A percentile compares a stretch with the other conserved stretches of the same genome.
Conservation (phyloP, 345 rosid species). For the Trapa bicornis region DNA sequence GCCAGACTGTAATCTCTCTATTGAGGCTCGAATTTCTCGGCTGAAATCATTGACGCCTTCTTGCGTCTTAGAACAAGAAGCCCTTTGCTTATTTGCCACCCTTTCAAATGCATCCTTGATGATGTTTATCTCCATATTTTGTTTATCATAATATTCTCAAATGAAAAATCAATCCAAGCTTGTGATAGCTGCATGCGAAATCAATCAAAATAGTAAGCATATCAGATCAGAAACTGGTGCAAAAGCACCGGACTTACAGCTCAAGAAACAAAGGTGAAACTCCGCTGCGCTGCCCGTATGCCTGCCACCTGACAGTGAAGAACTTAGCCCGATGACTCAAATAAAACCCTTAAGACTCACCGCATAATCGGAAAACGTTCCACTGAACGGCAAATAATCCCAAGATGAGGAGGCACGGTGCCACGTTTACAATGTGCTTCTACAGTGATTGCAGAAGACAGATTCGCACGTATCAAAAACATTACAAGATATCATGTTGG, state of each 20-base stretch:
- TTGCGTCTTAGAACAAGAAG: slow-evolving; percentile 31
- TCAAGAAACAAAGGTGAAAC: not conserved
- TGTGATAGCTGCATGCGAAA: not conserved
- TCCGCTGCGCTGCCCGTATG: too few species aligned
- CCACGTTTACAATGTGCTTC: too few species aligned
- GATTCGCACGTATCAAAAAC: too few species aligned
- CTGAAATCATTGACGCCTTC: slow-evolving; percentile 13
- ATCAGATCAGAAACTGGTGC: not conserved
- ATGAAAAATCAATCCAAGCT: not conserved
- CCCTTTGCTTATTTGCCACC: slow-evolving; percentile 54
- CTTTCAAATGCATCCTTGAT: slow-evolving; percentile 55
- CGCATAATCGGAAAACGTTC: too few species aligned
- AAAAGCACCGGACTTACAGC: not conserved
- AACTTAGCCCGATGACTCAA: not conserved
- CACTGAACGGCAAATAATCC: too few species aligned
- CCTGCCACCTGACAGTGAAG: too few species aligned
- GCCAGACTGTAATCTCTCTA: slow-evolving; percentile 28
- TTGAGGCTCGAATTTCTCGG: slow-evolving; percentile 32
- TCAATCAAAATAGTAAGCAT: not conserved
- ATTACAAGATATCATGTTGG: too few species aligned
- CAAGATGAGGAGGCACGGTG: too few species aligned
- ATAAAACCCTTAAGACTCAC: too few species aligned
- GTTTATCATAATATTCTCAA: not conserved
- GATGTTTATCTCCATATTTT: slow-evolving; percentile 30
- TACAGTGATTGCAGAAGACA: too few species aligned